Evolutionary conservation across 2,329 filamentous ascomycete species (phyloP).

Genomic region (Talaromyces atroroseus): DNA sequence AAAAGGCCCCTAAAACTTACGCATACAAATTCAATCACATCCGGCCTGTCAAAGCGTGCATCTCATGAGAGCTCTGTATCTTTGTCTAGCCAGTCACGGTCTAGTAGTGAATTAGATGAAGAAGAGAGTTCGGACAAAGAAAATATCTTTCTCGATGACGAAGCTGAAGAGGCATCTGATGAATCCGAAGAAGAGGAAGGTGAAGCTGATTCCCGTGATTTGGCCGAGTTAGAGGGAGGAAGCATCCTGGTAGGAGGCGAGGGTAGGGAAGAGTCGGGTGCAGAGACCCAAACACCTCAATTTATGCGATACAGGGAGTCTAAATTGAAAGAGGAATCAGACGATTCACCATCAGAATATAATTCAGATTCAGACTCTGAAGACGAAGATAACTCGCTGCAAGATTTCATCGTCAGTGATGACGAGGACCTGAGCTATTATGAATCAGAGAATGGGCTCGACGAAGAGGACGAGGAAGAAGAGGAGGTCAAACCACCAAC

Average conservation of each 20-base stretch:
- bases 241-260: neutral
- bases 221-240: constrained; percentile 17
- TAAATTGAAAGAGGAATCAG: constrained; percentile 15
- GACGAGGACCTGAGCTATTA: constrained; percentile 34
- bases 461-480: constrained; percentile 11
- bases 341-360: constrained; percentile 21
- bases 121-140: constrained; percentile 16
- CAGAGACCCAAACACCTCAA: constrained; percentile 1
- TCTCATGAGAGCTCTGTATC: constrained; percentile 10
- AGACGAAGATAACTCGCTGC: constrained; percentile 33
- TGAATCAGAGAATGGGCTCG: constrained; percentile 23
- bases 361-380: constrained; percentile 18
- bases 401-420: constrained; percentile 39
- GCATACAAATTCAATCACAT: constrained; percentile 13
- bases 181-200: constrained; percentile 21
- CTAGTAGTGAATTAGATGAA: constrained; percentile 16
- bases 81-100: constrained; percentile 19
- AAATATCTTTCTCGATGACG: constrained; percentile 14
- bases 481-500: constrained; percentile 16
- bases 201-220: constrained; percentile 16
- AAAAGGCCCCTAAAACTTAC: constrained; percentile 9
- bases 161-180: constrained; percentile 14
- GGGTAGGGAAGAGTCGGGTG: neutral
- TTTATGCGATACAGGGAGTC: constrained; percentile 11
- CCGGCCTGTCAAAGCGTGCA: constrained; percentile 9